Conservation (phyloP, 2,329 filamentous ascomycete species). For the Parascedosporium putredinis region DNA sequence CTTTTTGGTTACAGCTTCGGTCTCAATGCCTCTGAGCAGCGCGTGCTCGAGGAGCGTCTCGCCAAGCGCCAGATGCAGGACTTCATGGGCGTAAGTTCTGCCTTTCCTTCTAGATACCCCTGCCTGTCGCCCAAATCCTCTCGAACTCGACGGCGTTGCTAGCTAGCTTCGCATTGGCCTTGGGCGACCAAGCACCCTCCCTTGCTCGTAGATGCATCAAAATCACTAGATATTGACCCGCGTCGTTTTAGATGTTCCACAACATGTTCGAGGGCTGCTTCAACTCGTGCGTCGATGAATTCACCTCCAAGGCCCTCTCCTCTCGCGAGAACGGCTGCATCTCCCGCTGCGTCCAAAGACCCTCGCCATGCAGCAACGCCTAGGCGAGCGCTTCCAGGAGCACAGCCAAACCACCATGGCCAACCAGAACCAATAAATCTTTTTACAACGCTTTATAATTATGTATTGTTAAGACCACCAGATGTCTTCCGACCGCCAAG, state of each 20-base stretch:
- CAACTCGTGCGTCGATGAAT: constrained; percentile 94
- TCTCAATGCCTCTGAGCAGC: constrained; percentile 55
- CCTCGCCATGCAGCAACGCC: constrained; percentile 80
- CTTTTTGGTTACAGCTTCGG: constrained; percentile 11
- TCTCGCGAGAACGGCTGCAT: constrained; percentile 85
- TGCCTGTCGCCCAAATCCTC: no score
- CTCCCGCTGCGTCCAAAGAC: constrained; percentile 93
- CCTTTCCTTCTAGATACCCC: no score
- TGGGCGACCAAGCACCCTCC: no score
- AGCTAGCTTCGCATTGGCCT: no score
- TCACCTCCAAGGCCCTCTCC: constrained; percentile 91
- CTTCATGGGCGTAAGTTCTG: constrained; percentile 77
- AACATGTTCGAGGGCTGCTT: constrained; percentile 84
- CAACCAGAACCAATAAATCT: constrained; percentile 26
- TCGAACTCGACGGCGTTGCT: no score
- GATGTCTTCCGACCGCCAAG: no score
- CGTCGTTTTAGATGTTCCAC: constrained; percentile 38
- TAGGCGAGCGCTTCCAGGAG: constrained; percentile 81
- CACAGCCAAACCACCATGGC: constrained; percentile 51
- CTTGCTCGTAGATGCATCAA: no score
- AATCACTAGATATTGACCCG: constrained; percentile 2
- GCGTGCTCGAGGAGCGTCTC: constrained; percentile 88
- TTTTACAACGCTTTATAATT: no score
- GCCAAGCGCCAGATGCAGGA: constrained; percentile 98
- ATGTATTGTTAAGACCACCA: no score